A percentile compares a stretch with the other conserved stretches of the same genome.
phyloP scores from a whole-genome alignment of 805 yeast species.

The Metschnikowia proteae region DNA sequence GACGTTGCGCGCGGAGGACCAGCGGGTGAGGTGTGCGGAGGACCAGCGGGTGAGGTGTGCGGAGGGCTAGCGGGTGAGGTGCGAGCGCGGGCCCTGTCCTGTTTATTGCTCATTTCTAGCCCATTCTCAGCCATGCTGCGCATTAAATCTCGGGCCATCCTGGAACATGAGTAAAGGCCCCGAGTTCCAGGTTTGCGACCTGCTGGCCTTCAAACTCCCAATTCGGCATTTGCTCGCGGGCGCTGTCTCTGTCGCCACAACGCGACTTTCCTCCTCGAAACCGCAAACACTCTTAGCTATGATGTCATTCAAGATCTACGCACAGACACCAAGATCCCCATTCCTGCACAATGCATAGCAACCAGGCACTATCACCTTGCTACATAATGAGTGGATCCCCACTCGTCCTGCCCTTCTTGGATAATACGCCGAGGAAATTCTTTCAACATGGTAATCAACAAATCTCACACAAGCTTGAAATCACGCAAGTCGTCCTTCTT shows the following conservation, averaged over 20 bases:
- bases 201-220: too few relatives aligned
- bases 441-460: conserved; percentile 19
- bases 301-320: background rate
- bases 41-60: too few relatives aligned
- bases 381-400: background rate
- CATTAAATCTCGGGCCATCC: background rate
- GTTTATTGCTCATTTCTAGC: background rate
- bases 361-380: conserved; percentile 2
- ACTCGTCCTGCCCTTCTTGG: background rate
- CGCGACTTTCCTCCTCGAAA: too few relatives aligned
- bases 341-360: conserved; percentile 14
- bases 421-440: background rate
- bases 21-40: background rate
- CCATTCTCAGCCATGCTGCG: background rate
- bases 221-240: too few relatives aligned
- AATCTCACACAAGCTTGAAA: conserved; percentile 39
- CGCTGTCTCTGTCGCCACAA: too few relatives aligned
- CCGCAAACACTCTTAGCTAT: background rate
- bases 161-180: background rate
- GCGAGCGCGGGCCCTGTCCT: background rate
- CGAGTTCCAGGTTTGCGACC: too few relatives aligned
- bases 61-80: background rate
- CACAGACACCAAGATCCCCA: background rate
- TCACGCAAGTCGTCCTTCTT: conserved; percentile 38
- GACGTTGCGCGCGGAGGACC: background rate